Percentiles rank a stretch among this genome's conserved stretches.
phyloP scores from a whole-genome alignment of 306 rosid genomes.

The Hylodesmum podocarpum region DNA sequence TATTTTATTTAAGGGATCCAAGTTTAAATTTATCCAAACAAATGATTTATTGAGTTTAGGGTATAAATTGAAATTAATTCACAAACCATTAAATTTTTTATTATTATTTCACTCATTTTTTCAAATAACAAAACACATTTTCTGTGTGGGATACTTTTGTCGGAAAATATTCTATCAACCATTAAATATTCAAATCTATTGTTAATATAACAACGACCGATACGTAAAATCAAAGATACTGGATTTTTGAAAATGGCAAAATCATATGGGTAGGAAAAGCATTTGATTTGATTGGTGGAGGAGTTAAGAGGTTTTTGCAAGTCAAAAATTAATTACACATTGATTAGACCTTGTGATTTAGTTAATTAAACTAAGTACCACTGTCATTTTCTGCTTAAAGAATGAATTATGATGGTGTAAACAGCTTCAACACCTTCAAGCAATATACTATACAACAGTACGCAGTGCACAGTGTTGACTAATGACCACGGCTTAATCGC shows the following conservation, averaged over 20 bases:
- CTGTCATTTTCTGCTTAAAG: constrained; percentile 3
- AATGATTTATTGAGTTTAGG: background rate
- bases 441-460: background rate
- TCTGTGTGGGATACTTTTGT: background rate
- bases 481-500: background rate
- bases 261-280: background rate
- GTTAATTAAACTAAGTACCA: background rate
- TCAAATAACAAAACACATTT: background rate
- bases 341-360: background rate
- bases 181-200: background rate
- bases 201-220: background rate
- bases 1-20: no score
- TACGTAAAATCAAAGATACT: background rate
- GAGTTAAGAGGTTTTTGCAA: background rate
- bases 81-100: background rate
- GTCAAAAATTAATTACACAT: background rate
- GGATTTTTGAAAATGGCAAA: background rate
- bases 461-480: background rate
- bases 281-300: constrained; percentile 21
- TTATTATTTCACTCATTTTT: background rate
- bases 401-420: background rate
- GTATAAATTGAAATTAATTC: background rate
- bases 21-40: no score
- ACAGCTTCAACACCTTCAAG: constrained; percentile 1
- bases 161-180: background rate